Evolutionary conservation across 768 basidiomycete species (phyloP).

Genomic region (Crucibulum laeve): DNA sequence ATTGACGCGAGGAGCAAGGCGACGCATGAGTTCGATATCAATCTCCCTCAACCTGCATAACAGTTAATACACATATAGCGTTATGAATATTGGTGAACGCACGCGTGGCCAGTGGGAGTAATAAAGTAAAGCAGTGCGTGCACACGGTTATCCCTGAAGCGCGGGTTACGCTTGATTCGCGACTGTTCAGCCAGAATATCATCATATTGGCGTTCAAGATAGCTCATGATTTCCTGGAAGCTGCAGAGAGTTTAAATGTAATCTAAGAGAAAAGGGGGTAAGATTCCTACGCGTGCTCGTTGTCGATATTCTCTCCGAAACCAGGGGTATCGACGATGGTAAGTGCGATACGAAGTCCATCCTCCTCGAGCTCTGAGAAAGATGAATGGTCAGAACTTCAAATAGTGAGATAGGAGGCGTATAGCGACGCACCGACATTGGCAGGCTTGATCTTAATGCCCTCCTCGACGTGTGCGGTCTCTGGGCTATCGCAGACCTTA

Average conservation of each 20-base stretch:
- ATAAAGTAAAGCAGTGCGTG: constrained; percentile 91
- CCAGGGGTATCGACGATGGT: constrained; percentile 93
- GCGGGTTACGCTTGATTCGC: constrained; percentile 89
- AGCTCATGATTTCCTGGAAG: constrained; percentile 83
- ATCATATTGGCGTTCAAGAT: constrained; percentile 90
- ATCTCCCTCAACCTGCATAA: constrained; percentile 70
- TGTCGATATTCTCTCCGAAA: constrained; percentile 89
- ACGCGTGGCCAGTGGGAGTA: constrained; percentile 84
- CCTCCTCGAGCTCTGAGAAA: constrained; percentile 83
- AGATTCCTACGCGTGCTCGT: constrained; percentile 69
- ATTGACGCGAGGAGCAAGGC: constrained; percentile 86
- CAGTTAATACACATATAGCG: constrained; percentile 10
- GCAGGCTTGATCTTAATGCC: constrained; percentile 77
- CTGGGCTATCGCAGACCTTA: constrained; percentile 59
- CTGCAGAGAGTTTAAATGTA: constrained; percentile 28
- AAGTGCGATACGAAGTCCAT: constrained; percentile 84
- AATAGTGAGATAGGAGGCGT: background rate
- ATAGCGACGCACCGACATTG: constrained; percentile 59
- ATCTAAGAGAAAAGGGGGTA: constrained; percentile 1
- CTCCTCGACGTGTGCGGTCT: constrained; percentile 73
- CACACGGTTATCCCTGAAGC: constrained; percentile 86
- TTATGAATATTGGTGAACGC: constrained; percentile 22
- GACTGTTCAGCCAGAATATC: constrained; percentile 86
- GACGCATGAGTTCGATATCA: constrained; percentile 90
- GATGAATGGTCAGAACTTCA: background rate